Conservation (phyloP, 1,284 basidiomycete species). For the Ganoderma leucocontextum region DNA sequence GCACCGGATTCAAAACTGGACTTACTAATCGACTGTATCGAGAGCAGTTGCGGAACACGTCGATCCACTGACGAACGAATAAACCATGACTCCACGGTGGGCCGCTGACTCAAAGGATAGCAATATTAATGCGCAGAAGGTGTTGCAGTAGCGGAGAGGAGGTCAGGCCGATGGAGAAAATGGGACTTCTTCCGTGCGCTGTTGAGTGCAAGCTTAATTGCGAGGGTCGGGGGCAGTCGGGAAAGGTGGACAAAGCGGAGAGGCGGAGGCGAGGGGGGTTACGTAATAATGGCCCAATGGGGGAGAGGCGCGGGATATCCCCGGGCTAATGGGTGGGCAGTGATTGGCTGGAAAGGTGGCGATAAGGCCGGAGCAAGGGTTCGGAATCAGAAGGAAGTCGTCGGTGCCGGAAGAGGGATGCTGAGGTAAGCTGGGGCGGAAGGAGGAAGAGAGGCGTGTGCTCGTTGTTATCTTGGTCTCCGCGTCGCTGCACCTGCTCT, state of each 20-base stretch:
- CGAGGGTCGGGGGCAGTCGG: conserved; percentile 7
- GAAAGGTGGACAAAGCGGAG: conserved; percentile 13
- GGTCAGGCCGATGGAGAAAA: conserved; percentile 1
- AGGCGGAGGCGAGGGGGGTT: conserved; percentile 24
- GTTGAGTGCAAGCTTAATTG: background rate
- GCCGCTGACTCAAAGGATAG: background rate
- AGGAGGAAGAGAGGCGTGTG: conserved; percentile 4
- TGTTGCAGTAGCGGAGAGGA: background rate
- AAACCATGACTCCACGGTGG: background rate
- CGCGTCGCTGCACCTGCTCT: conserved; percentile 27
- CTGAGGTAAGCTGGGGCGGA: conserved; percentile 25
- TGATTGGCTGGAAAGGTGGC: conserved; percentile 29
- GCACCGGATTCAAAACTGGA: background rate
- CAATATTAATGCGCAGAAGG: conserved; percentile 2
- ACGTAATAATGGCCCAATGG: conserved; percentile 25
- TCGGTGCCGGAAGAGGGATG: conserved; percentile 17
- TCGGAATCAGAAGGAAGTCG: conserved; percentile 1
- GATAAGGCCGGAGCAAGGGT: conserved; percentile 27
- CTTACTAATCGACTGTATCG: background rate
- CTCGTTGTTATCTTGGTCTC: conserved; percentile 27
- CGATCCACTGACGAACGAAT: background rate
- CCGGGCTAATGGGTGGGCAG: conserved; percentile 26
- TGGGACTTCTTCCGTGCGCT: background rate
- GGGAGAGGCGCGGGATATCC: conserved; percentile 17
- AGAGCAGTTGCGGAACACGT: background rate